Base-by-base conservation (phyloP, 768 basidiomycete genomes). In the Suillus plorans region DNA sequence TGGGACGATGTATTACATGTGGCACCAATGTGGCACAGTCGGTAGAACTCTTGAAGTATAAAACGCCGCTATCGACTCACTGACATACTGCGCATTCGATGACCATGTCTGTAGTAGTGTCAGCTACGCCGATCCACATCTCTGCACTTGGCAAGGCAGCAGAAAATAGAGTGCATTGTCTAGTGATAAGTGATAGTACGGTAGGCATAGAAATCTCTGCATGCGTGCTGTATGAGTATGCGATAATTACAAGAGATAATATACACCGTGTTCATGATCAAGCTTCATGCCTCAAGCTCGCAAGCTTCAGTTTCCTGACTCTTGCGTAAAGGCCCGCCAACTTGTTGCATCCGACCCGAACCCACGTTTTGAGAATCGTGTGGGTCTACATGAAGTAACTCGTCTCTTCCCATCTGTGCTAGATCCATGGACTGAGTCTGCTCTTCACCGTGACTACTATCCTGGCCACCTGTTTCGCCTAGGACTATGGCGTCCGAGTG, bases 311-410 rank as follows among this genome's bases (percentile, higher is more conserved):
- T 31, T 16, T 63, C 69, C 64, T 71, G 5, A 66, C 64, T 80
- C 81, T 68, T 80, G 84, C 68, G 87, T 85, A 76, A 89, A 91
- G 61, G 87, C 77, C 91, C 91, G 49, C 86, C 89, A 25, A 91
- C 79, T 69, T 81, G 84, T 77, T 87, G 85, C 90, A 92, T 92
- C 64, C 82, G 79, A 37, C 85, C 84, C 28, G 73, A 66, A 39
- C 75, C 72, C 34, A 68, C 71, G 55, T 62, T 70, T 45, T 64
- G 53, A 44, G 20, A 25, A 28, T 22, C 60, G 16, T 16, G n/a
- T 61, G 61, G 22, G 16, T 44, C 60, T 37, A 50, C 25, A 53
- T 52, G 18, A 16, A 55, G 39, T 12, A 59, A 45, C 4, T 64
- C 61, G 13, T 49, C 41, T 60, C 56, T n/a, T 45, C 63, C 57